Conservation (phyloP, 2,329 filamentous ascomycete species). For the Fusarium paranaense region DNA sequence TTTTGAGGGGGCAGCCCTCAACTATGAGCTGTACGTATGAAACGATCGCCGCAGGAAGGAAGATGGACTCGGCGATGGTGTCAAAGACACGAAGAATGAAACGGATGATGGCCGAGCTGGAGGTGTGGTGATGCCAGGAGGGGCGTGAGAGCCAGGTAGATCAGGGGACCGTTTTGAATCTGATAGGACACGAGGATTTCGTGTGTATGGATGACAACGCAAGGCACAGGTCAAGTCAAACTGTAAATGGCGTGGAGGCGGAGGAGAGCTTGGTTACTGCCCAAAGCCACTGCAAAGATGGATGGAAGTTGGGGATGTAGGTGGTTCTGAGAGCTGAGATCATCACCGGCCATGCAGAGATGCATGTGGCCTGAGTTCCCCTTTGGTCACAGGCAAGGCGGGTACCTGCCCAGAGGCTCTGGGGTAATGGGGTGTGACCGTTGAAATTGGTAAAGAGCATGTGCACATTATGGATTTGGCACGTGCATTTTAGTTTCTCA, state of each 20-base stretch:
- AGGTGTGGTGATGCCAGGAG: slow-evolving; percentile 22
- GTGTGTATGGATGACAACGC: neutral
- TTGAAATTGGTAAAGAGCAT: slow-evolving; percentile 12
- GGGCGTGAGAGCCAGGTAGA: slow-evolving; percentile 23
- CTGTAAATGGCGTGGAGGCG: slow-evolving; percentile 8
- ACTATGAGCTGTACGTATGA: slow-evolving; percentile 7
- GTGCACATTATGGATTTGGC: slow-evolving; percentile 10
- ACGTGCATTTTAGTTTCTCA: slow-evolving; percentile 21
- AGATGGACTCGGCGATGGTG: slow-evolving; percentile 11
- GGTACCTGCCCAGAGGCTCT: slow-evolving; percentile 24
- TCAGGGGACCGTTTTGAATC: slow-evolving; percentile 20
- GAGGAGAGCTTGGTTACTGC: neutral
- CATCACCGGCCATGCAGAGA: slow-evolving; percentile 26
- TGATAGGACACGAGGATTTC: slow-evolving; percentile 18
- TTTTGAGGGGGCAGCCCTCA: slow-evolving; percentile 24
- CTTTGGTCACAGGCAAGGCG: neutral
- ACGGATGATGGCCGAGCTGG: slow-evolving; percentile 40
- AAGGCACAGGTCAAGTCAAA: slow-evolving; percentile 7
- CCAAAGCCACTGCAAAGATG: slow-evolving; percentile 12
- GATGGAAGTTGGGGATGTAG: slow-evolving; percentile 22
- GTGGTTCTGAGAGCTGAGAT: slow-evolving; percentile 1
- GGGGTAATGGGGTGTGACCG: slow-evolving; percentile 28
- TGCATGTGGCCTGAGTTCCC: slow-evolving; percentile 26
- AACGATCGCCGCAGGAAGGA: slow-evolving; percentile 22
- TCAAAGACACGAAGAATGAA: slow-evolving; percentile 3